These are phyloP conservation scores for Pugionium cornutum DNA, from an alignment of 345 rosid genomes.

Conservation along the genomic window DNA sequence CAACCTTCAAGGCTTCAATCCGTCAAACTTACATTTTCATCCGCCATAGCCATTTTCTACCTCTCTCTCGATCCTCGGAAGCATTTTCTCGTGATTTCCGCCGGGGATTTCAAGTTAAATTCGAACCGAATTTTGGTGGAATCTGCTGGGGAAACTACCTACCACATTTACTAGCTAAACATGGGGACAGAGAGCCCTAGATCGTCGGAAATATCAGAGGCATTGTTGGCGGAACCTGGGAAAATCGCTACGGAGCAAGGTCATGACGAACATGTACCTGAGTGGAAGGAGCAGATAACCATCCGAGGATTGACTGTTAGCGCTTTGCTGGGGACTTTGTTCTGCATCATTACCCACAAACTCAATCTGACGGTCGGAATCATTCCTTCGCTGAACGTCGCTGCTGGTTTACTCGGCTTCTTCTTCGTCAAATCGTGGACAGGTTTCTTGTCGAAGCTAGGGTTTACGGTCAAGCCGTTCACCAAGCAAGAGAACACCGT, in stretches of 20 bases:
- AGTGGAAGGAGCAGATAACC: constrained; percentile 95
- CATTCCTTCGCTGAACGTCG: constrained; percentile 86
- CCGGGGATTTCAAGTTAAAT: background rate
- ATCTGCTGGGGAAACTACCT: background rate
- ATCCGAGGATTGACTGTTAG: constrained; percentile 70
- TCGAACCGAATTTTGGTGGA: background rate
- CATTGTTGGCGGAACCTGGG: constrained; percentile 44
- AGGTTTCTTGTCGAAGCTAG: constrained; percentile 60
- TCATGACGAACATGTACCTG: constrained; percentile 53
- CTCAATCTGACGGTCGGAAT: constrained; percentile 90
- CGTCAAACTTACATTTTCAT: constrained; percentile 20
- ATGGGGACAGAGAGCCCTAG: constrained; percentile 63
- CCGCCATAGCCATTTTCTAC: constrained; percentile 9
- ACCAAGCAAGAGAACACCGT: constrained; percentile 96
- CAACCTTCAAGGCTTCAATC: constrained; percentile 23
- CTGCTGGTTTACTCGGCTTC: constrained; percentile 90
- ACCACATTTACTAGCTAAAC: constrained; percentile 5
- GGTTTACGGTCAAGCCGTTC: constrained; percentile 62
- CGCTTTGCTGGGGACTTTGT: constrained; percentile 67
- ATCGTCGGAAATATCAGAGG: constrained; percentile 52
- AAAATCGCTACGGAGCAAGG: constrained; percentile 12
- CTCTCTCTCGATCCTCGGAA: background rate
- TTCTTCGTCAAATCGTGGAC: constrained; percentile 94
- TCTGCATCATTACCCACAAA: constrained; percentile 90
- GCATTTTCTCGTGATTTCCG: constrained; percentile 6